Percentiles rank a stretch among this genome's conserved stretches.
Conservation (phyloP, 208 protist genomes). For the Trypanosoma vivax region DNA sequence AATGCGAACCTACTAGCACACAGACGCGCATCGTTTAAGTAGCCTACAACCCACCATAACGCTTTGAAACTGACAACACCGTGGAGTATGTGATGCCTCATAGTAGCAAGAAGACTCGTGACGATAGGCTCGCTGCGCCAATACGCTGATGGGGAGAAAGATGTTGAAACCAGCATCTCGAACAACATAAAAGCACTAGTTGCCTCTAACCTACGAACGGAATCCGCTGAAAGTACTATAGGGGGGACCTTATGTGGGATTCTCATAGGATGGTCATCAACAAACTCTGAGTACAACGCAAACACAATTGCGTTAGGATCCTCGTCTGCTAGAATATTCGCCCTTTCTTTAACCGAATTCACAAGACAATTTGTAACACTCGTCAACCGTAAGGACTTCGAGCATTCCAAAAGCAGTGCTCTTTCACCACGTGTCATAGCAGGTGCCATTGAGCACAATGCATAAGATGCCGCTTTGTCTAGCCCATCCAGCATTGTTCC, state of each 20-base stretch:
- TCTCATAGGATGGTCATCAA: background rate
- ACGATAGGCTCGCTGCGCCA: slow-evolving; percentile 3
- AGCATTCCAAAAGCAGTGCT: slow-evolving; percentile 29
- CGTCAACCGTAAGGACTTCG: slow-evolving; percentile 22
- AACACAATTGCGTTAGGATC: slow-evolving; percentile 10
- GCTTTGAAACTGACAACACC: slow-evolving; percentile 27
- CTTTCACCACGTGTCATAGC: slow-evolving; percentile 57
- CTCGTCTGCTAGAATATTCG: background rate
- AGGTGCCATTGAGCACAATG: slow-evolving; percentile 39
- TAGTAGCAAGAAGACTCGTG: slow-evolving; percentile 8
- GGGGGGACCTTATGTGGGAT: background rate
- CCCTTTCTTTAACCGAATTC: background rate
- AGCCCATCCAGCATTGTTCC: slow-evolving; percentile 47
- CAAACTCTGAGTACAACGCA: slow-evolving; percentile 14
- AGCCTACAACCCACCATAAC: slow-evolving; percentile 35
- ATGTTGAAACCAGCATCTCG: slow-evolving; percentile 16
- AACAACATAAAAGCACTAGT: slow-evolving; percentile 19
- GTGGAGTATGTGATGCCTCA: slow-evolving; percentile 15
- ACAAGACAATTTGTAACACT: background rate
- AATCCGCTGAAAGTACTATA: slow-evolving; percentile 2
- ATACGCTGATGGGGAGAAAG: slow-evolving; percentile 1
- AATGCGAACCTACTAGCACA: background rate
- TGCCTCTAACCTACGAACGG: slow-evolving; percentile 4
- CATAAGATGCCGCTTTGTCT: slow-evolving; percentile 27
- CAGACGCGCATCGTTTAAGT: slow-evolving; percentile 15